Percentiles rank a stretch among this genome's conserved stretches.
Conservation (phyloP, 73 alveolate genomes). For the Paramecium sonneborni region DNA sequence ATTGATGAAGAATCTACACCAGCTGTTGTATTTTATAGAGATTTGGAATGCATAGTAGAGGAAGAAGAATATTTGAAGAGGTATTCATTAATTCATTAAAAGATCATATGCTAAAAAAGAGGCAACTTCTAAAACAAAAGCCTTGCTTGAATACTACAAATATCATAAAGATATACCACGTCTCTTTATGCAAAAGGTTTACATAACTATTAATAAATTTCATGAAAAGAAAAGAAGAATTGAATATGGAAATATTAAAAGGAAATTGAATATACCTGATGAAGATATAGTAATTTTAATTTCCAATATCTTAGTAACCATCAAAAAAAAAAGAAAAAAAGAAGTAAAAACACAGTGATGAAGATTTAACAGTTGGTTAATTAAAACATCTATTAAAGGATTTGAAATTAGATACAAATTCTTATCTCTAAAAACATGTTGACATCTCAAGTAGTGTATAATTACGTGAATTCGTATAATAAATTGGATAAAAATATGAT, state of each 20-base stretch:
- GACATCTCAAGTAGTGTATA: slow-evolving; percentile 14
- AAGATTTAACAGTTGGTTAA: slow-evolving; percentile 7
- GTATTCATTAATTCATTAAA: not conserved
- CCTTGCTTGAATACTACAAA: slow-evolving; percentile 59
- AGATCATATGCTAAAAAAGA: slow-evolving; percentile 29
- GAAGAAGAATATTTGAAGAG: slow-evolving; percentile 65
- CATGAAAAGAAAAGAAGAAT: slow-evolving; percentile 67
- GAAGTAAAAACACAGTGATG: slow-evolving; percentile 1
- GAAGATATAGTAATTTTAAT: slow-evolving; percentile 6
- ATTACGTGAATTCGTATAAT: not conserved
- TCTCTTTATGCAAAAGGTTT: slow-evolving; percentile 58
- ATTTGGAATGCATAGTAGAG: slow-evolving; percentile 53
- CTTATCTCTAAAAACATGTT: slow-evolving; percentile 3
- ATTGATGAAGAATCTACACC: slow-evolving; percentile 59
- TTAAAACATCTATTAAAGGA: slow-evolving; percentile 30
- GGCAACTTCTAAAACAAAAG: not conserved
- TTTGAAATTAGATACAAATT: not conserved
- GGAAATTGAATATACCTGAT: slow-evolving; percentile 56
- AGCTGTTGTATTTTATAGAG: slow-evolving; percentile 56
- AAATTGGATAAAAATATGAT: slow-evolving; percentile 39
- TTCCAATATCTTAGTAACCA: not conserved
- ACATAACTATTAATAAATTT: slow-evolving; percentile 45
- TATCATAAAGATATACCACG: slow-evolving; percentile 65
- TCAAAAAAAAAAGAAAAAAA: not conserved
- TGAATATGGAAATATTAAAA: slow-evolving; percentile 56